Percentiles rank a stretch among this genome's conserved stretches.
Evolutionary conservation across 257 asterid genomes (phyloP).

Genomic region (Prunella vulgaris): DNA sequence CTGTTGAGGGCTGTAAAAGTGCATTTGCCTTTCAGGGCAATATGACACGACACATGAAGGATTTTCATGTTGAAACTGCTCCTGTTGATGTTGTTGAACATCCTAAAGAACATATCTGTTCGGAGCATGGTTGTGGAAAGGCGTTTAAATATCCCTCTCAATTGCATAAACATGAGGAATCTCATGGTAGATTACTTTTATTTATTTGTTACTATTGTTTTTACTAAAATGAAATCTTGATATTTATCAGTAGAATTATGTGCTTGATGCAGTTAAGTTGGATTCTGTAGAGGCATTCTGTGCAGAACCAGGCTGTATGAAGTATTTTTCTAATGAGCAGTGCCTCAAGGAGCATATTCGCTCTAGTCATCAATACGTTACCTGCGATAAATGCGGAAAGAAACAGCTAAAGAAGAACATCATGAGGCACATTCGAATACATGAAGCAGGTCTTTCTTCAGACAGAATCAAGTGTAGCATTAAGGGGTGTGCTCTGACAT

Average conservation of each 20-base stretch:
- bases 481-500: constrained; percentile 50
- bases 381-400: constrained; percentile 69
- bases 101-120: constrained; percentile 50
- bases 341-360: constrained; percentile 73
- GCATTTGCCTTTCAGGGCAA: constrained; percentile 53
- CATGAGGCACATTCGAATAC: constrained; percentile 70
- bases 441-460: constrained; percentile 37
- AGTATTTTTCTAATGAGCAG: constrained; percentile 58
- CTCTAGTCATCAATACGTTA: constrained; percentile 58
- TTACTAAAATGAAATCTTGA: neutral
- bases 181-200: constrained; percentile 50
- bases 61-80: constrained; percentile 40
- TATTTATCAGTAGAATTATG: neutral
- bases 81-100: neutral
- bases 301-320: constrained; percentile 81
- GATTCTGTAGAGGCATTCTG: constrained; percentile 75
- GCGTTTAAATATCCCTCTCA: constrained; percentile 54
- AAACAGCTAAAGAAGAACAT: constrained; percentile 79
- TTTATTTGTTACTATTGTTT: neutral
- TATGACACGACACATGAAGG: constrained; percentile 53
- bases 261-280: constrained; percentile 59
- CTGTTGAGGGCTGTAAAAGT: constrained; percentile 40
- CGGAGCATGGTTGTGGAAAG: constrained; percentile 73
- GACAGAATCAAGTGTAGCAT: constrained; percentile 51
- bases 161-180: constrained; percentile 57